Percentiles rank a stretch among this genome's conserved stretches.
These are phyloP conservation scores for Trichoderma sp. DNA, from an alignment of 2,329 filamentous ascomycete species.

Conservation along the genomic window DNA sequence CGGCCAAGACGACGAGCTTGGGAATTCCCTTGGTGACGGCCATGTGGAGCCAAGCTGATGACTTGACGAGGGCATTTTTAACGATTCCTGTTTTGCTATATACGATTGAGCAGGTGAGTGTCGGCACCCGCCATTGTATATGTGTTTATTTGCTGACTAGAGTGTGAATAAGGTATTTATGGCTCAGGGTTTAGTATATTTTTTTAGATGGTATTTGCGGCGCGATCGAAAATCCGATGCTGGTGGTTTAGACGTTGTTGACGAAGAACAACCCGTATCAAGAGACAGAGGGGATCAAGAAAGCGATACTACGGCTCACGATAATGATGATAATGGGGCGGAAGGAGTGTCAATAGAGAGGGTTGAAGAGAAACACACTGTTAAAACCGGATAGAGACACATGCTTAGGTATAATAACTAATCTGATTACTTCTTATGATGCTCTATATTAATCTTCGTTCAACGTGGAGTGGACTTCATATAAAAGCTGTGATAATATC, in stretches of 20 bases:
- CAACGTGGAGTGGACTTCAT: no score
- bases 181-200: slow-evolving; percentile 44
- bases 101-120: slow-evolving; percentile 52
- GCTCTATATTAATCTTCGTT: no score
- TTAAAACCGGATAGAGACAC: neutral
- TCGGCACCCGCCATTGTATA: neutral
- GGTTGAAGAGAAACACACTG: neutral
- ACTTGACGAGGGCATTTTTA: slow-evolving; percentile 54
- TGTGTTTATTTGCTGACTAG: neutral
- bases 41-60: slow-evolving; percentile 59
- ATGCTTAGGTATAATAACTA: neutral
- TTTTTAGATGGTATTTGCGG: slow-evolving; percentile 46
- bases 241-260: slow-evolving; percentile 15
- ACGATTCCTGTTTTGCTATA: slow-evolving; percentile 63
- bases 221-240: slow-evolving; percentile 25
- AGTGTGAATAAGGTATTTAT: slow-evolving; percentile 35
- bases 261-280: neutral
- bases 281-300: neutral
- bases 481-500: no score
- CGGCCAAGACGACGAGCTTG: slow-evolving; percentile 68
- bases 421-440: neutral
- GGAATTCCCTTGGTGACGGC: slow-evolving; percentile 65
- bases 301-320: slow-evolving; percentile 5
- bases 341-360: neutral
- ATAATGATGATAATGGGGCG: neutral